Conservation (phyloP, 1,284 basidiomycete species). For the Papiliotrema laurentii region DNA sequence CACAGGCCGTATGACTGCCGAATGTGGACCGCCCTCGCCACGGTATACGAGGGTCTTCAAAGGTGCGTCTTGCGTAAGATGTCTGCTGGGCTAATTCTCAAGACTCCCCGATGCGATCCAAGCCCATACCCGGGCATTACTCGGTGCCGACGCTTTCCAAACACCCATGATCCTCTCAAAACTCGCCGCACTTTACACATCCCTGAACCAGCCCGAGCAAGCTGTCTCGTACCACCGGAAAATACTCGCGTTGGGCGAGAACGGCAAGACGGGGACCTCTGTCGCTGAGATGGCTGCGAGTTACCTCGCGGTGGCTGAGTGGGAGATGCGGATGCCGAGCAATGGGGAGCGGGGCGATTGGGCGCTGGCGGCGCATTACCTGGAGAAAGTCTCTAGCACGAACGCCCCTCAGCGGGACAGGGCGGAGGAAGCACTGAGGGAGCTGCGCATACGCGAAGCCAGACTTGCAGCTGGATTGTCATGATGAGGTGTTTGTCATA, state of each 20-base stretch:
- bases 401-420: constrained; percentile 40
- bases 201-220: constrained; percentile 55
- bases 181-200: constrained; percentile 65
- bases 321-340: constrained; percentile 60
- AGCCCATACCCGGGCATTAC: constrained; percentile 79
- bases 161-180: constrained; percentile 65
- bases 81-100: neutral
- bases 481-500: too few relatives aligned
- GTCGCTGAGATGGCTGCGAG: constrained; percentile 72
- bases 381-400: constrained; percentile 66
- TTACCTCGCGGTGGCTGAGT: constrained; percentile 72
- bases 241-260: constrained; percentile 70
- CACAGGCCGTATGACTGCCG: constrained; percentile 89
- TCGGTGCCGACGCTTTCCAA: constrained; percentile 76
- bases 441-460: constrained; percentile 33
- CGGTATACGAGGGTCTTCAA: constrained; percentile 87
- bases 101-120: constrained; percentile 81
- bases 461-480: neutral
- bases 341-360: constrained; percentile 28
- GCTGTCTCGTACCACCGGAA: constrained; percentile 33
- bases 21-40: constrained; percentile 91
- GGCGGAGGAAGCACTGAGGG: constrained; percentile 35
- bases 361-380: constrained; percentile 51
- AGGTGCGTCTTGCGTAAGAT: constrained; percentile 52
- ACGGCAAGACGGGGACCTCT: constrained; percentile 55